Evolutionary conservation across 257 asterid genomes (phyloP), one percentile per base, ranked within the genome.

Genomic region (Lavandula angustifolia): DNA sequence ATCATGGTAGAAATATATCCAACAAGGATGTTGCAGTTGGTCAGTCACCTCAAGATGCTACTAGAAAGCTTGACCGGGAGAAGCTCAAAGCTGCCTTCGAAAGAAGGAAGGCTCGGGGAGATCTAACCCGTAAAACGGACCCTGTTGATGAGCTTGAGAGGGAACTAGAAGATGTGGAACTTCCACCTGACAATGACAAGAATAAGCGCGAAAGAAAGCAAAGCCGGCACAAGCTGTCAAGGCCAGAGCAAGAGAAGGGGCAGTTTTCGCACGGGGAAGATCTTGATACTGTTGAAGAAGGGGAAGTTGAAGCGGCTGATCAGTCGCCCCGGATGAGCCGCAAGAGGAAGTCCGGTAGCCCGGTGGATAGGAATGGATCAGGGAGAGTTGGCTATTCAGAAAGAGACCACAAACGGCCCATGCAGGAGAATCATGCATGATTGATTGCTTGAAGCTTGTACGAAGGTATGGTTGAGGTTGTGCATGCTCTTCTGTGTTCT

Each of bases 21-120:
- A 22, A 2, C 71, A 83, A 79, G 75, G 90, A 77, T 56, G 74
- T 69, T 73, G 40, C 76, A 13, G 76, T 73, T 27, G 69, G 72
- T 43, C 88, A 81, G 68, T 85, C 86, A 11, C 92, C 92, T 59
- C 85, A 80, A 69, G 91, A 82, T 54, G 78, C 79, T 27, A 70
- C 57, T 0, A 83, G 76, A n/a, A 85, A 81, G 80, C 67, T 87
- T 29, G 95, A 87, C 84, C 80, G 67, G 67, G 90, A 85, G 78
- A 89, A 87, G 79, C 74, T 89, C 17, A 89, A 89, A 78, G 97
- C 94, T 70, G 94, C 90, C 38, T 77, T 82, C 54, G 91, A 87
- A 72, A 66, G 84, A 43, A 80, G 85, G 81, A 89, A 87, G 77
- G 83, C 86, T 9, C 94, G 87, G 22, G 94, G 94, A 27, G 94